Evolutionary conservation across 208 protist genomes (phyloP), one percentile per base, ranked within the genome.

Genomic region (Leishmania martiniquensis): DNA sequence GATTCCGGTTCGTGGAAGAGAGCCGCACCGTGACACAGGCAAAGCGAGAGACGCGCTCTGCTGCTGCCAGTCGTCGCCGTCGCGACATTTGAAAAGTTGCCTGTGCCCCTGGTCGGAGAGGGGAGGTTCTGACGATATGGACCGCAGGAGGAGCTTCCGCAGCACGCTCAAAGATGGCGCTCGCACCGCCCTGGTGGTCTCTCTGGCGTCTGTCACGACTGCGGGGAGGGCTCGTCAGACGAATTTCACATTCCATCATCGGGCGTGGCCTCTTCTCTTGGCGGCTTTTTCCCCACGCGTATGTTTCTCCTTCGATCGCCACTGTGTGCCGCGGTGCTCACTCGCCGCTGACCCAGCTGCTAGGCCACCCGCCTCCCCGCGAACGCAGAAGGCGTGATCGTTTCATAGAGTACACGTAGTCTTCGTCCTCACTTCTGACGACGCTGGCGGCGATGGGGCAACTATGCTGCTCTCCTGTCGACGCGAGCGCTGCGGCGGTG

Each of bases 1-100:
- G 93, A 1, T 93, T 97, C 62, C 69, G 75, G 22, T 97, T 87
- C 71, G 84, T 87, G 3, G 80, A 67, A 37, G 81, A 84, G 55
- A 55, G 72, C 49, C 54, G 44, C 17, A 39, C 52, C 1, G 47
- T 69, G 55, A 34, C 32, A 15, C 52, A 44, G 34, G 44, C 69
- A 1, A 57, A 12, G 29, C 3, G 32, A 44, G 20, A n/a, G 10
- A 42, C 66, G 20, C 77, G 73, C 1, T 54, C 81, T 22, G 37
- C 81, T 0, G 60, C 81, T 12, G 34, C 6, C 10, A 62, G 66
- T 37, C 45, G 76, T 57, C 52, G 78, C 39, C 66, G 80, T 3
- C 80, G 80, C 29, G 80, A 84, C 45, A 84, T 84, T 1, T 84
- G 25, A 78, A 25, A 39, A 13, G 1, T 37, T 4, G 22, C 63